phyloP scores from a whole-genome alignment of 768 basidiomycete species.

The Collybia mongolica region DNA sequence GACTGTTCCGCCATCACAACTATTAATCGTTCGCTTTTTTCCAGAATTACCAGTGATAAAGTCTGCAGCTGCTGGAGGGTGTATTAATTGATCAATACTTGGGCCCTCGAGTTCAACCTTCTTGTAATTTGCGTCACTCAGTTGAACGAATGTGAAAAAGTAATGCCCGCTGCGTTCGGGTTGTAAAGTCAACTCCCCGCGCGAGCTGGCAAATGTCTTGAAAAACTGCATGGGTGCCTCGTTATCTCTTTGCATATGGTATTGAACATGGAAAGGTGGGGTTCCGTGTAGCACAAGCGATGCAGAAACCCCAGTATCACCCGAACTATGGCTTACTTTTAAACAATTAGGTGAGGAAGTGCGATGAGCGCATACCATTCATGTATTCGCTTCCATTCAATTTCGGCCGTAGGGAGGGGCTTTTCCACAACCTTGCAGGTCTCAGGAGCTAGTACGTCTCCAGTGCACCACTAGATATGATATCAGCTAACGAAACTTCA shows the following conservation, averaged over 20 bases:
- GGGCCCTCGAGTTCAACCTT: slow-evolving; percentile 72
- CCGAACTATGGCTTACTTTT: slow-evolving; percentile 51
- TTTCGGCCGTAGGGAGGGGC: slow-evolving; percentile 78
- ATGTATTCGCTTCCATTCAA: slow-evolving; percentile 86
- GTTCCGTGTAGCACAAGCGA: slow-evolving; percentile 84
- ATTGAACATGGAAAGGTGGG: slow-evolving; percentile 85
- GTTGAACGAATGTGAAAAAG: slow-evolving; percentile 71
- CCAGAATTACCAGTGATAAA: slow-evolving; percentile 48
- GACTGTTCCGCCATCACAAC: slow-evolving; percentile 76
- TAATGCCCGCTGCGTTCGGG: slow-evolving; percentile 91
- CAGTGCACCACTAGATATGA: slow-evolving; percentile 62
- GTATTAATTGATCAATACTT: slow-evolving; percentile 84
- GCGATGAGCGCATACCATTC: slow-evolving; percentile 60
- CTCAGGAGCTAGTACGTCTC: slow-evolving; percentile 83
- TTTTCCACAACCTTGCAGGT: slow-evolving; percentile 74
- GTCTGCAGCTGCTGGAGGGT: slow-evolving; percentile 81
- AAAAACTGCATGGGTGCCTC: slow-evolving; percentile 58
- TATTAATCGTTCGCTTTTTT: slow-evolving; percentile 60
- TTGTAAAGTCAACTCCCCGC: slow-evolving; percentile 80
- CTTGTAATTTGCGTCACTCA: slow-evolving; percentile 86
- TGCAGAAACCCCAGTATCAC: slow-evolving; percentile 89
- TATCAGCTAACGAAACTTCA: slow-evolving; percentile 7
- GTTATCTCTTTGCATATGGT: slow-evolving; percentile 69
- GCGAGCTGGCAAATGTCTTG: slow-evolving; percentile 62
- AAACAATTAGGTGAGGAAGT: neutral